Conservation (phyloP, 805 yeast genomes). For the Pichia manshurica region DNA sequence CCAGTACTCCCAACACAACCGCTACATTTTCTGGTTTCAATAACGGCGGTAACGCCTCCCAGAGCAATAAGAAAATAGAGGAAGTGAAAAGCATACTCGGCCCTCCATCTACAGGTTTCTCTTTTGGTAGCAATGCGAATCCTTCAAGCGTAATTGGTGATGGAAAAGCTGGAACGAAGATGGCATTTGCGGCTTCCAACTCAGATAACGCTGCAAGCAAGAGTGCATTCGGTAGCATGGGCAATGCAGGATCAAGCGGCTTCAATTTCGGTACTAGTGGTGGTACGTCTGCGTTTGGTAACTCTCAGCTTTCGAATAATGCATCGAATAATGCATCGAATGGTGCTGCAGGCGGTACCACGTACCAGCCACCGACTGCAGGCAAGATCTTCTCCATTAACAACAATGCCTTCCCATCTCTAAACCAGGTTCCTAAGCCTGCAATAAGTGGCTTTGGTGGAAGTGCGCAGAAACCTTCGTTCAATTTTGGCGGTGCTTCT, state of each 20-base stretch:
- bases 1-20: background rate
- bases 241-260: background rate
- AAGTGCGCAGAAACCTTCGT: background rate
- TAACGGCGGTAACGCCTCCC: background rate
- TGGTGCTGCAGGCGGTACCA: background rate
- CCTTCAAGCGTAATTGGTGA: background rate
- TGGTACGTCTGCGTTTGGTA: background rate
- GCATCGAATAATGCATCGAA: background rate
- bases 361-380: background rate
- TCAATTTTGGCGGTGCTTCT: conserved; percentile 1
- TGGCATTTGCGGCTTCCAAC: background rate
- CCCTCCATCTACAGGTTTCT: background rate
- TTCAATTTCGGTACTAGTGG: background rate
- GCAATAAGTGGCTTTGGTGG: background rate
- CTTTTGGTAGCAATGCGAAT: conserved; percentile 5
- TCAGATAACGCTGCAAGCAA: background rate
- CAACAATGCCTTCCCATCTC: conserved; percentile 6
- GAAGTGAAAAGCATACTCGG: background rate
- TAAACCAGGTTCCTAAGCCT: background rate
- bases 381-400: conserved; percentile 4
- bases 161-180: background rate
- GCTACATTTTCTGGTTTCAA: conserved; percentile 1
- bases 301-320: background rate
- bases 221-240: background rate
- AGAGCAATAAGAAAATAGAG: background rate